Evolutionary conservation across 2,329 filamentous ascomycete species (phyloP).

Genomic region (Aspergillus costaricaensis): DNA sequence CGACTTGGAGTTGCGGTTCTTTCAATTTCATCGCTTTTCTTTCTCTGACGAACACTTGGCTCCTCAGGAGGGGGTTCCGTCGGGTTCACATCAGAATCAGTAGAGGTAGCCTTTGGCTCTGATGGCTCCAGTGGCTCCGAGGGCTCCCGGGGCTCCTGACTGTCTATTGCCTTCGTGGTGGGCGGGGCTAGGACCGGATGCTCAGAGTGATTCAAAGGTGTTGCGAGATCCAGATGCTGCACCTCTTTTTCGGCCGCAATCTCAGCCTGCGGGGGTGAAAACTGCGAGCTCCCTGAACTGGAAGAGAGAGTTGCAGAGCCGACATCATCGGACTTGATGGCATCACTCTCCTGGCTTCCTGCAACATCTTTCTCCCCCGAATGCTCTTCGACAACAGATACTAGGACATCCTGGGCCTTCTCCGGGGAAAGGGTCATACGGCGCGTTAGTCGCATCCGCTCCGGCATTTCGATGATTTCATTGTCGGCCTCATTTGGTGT

Average conservation of each 20-base stretch:
- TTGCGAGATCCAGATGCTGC: conserved; percentile 63
- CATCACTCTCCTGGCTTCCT: conserved; percentile 13
- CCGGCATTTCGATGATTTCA: conserved; percentile 30
- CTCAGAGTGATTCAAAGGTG: conserved; percentile 38
- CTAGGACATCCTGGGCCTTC: conserved; percentile 64
- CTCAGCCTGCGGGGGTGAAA: conserved; percentile 26
- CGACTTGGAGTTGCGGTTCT: conserved; percentile 25
- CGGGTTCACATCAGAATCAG: conserved; percentile 12
- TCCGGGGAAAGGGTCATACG: conserved; percentile 58
- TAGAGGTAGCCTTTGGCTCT: conserved; percentile 5
- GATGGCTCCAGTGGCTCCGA: conserved; percentile 6
- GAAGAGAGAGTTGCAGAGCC: conserved; percentile 25
- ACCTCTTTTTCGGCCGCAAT: conserved; percentile 54
- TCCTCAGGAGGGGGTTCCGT: conserved; percentile 18
- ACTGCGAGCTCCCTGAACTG: conserved; percentile 21
- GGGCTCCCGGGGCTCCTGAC: no score
- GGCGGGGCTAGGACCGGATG: conserved; percentile 16
- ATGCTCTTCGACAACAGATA: conserved; percentile 67
- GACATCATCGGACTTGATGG: conserved; percentile 20
- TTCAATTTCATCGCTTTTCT: conserved; percentile 19
- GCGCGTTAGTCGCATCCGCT: conserved; percentile 37
- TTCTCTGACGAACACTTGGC: conserved; percentile 8
- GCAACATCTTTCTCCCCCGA: conserved; percentile 41
- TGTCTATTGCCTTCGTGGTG: conserved; percentile 11
- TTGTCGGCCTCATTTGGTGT: conserved; percentile 42